A percentile compares a stretch with the other conserved stretches of the same genome.
phyloP scores from a whole-genome alignment of 352 stramenopile species.

The Globisporangium nunn region DNA sequence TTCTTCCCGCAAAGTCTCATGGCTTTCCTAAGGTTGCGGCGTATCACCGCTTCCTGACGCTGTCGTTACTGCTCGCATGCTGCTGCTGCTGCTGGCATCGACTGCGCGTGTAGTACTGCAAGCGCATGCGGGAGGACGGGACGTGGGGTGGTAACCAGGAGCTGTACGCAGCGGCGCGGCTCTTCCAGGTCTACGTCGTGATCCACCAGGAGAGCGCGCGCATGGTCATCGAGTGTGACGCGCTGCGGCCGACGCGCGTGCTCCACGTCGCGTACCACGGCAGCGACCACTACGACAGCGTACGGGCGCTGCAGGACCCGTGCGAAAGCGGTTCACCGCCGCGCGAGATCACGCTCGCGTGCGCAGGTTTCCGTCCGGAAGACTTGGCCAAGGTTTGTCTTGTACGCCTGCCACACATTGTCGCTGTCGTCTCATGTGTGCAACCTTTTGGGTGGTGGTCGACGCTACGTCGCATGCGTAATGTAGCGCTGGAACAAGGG shows the following conservation, averaged over 20 bases:
- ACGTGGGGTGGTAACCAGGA: constrained; percentile 83
- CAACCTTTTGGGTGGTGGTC: too few species aligned
- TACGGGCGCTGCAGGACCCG: constrained; percentile 42
- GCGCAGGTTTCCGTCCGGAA: constrained; percentile 45
- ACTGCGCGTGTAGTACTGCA: constrained; percentile 46
- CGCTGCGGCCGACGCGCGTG: constrained; percentile 34
- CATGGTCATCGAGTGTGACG: constrained; percentile 72
- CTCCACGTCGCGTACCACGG: constrained; percentile 64
- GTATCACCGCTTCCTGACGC: not conserved
- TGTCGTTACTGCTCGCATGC: not conserved
- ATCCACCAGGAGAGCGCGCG: constrained; percentile 62
- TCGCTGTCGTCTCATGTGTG: not conserved
- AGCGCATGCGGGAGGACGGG: constrained; percentile 68
- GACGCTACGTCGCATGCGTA: too few species aligned
- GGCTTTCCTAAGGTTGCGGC: too few species aligned
- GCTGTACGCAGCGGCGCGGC: constrained; percentile 57
- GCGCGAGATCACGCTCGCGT: constrained; percentile 41
- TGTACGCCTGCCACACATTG: not conserved
- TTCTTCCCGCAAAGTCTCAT: not conserved
- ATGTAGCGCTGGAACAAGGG: constrained; percentile 11
- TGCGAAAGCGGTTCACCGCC: constrained; percentile 18
- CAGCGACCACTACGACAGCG: constrained; percentile 81
- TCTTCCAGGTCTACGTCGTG: constrained; percentile 73
- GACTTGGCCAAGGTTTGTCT: constrained; percentile 49
- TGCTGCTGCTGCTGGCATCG: too few species aligned